Conservation (phyloP, 148 eudicot species). For the Polygonum aviculare region DNA sequence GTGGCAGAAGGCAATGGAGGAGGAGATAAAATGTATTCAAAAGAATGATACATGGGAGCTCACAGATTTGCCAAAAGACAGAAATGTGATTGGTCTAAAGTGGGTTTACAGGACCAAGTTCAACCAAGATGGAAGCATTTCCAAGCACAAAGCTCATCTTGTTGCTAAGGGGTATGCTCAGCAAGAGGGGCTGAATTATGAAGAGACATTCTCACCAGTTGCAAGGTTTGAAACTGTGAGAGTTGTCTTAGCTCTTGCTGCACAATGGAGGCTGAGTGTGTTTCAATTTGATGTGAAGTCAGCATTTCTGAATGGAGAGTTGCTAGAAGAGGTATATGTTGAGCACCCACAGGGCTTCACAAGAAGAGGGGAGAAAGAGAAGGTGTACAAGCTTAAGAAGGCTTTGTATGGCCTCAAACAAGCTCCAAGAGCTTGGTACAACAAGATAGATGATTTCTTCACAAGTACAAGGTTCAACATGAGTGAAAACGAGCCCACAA, state of each 20-base stretch:
- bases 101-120: too few relatives aligned
- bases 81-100: too few relatives aligned
- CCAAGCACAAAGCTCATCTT: neutral
- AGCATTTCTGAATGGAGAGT: neutral
- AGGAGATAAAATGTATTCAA: too few relatives aligned
- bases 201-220: neutral
- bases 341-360: neutral
- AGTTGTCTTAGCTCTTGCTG: neutral
- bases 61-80: too few relatives aligned
- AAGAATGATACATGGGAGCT: too few relatives aligned
- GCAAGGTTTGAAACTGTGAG: neutral
- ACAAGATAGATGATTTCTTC: too few relatives aligned
- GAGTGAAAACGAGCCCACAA: too few relatives aligned
- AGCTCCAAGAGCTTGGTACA: too few relatives aligned
- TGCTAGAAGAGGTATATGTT: neutral
- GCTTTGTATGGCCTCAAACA: too few relatives aligned
- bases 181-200: neutral
- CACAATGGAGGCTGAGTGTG: neutral
- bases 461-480: too few relatives aligned
- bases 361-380: neutral
- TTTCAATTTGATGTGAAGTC: neutral
- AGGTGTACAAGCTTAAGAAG: too few relatives aligned
- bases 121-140: too few relatives aligned
- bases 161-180: neutral
- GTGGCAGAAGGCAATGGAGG: slow-evolving; percentile 13